Evolutionary conservation across 148 eudicot species (phyloP), one percentile per base, ranked within the genome.

Genomic region (Diospyros kaki): DNA sequence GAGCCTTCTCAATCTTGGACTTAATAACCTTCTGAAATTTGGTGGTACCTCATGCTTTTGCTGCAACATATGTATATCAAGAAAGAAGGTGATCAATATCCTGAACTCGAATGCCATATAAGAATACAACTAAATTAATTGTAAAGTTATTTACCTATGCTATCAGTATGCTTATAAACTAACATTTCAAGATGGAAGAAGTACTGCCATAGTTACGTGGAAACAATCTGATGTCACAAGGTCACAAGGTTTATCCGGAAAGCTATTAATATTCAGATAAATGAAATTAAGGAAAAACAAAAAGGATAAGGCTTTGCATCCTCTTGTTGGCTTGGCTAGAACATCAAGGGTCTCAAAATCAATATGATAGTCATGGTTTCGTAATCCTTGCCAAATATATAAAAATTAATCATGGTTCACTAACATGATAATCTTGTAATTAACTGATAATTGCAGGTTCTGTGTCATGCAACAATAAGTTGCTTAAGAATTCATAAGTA

Each of bases 1-100:
- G 71, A 80, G 73, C 59, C 74, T 71, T 67, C 79, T 75, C 68
- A 80, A 53, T 75, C 42, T 80, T 56, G 79, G 56, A 64, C 78
- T 69, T 38, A 75, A 55, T 40, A 58, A 45, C 70, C 79, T 70
- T 71, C 83, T 80, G 56, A 80, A 70, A 56, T 52, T 70, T 45
- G 13, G 78, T 52, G 78, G 78, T 51, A 79, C 78, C 50, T 69
- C 75, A 64, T 69, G 64, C 66, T 52, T 74, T 79, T 48, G 56
- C 82, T 74, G 78, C 60, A 65, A 13, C 17, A 60, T 15, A 17
- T 12, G 42, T 2, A 51, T 63, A 3, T 40, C 40, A 48, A 38
- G 39, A 39, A 64, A 44, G 18, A 3, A 46, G 11, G 4, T 11
- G n/a, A 11, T 58, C 53, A 14, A 17, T 3, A 4, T 28, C 46